A percentile compares a stretch with the other conserved stretches of the same genome.
These are phyloP conservation scores for Kregervanrija pseudodelftensis DNA, from an alignment of 805 yeast genomes.

Conservation along the genomic window DNA sequence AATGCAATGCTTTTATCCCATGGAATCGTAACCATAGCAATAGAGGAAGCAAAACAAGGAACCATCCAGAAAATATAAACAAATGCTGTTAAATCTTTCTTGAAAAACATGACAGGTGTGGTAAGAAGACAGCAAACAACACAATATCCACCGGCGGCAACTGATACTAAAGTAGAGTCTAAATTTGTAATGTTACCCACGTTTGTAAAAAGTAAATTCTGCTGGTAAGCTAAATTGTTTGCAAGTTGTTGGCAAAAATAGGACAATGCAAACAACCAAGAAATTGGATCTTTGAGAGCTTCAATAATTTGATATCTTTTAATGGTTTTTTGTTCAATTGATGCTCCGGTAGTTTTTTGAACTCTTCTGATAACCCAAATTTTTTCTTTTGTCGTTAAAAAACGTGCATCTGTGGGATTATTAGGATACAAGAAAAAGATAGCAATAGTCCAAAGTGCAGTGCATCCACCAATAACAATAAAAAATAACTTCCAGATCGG, in stretches of 20 bases:
- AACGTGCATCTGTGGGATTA: constrained; percentile 46
- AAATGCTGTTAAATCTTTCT: constrained; percentile 32
- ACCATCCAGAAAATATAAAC: constrained; percentile 17
- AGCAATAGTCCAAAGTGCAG: constrained; percentile 32
- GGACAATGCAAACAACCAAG: constrained; percentile 36
- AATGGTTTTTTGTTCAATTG: constrained; percentile 39
- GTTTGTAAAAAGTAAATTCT: constrained; percentile 38
- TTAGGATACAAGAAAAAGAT: constrained; percentile 42
- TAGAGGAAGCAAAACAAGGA: constrained; percentile 37
- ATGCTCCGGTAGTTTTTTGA: constrained; percentile 29
- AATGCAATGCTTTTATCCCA: constrained; percentile 39
- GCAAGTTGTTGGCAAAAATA: constrained; percentile 42
- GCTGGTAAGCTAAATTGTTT: constrained; percentile 48
- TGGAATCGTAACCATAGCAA: constrained; percentile 38
- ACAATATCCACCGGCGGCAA: constrained; percentile 46
- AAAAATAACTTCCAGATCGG: constrained; percentile 49
- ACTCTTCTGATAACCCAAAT: constrained; percentile 41
- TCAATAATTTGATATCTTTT: constrained; percentile 44
- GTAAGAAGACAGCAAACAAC: constrained; percentile 33
- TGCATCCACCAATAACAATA: constrained; percentile 49
- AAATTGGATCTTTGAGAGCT: constrained; percentile 41
- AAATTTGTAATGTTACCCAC: constrained; percentile 33
- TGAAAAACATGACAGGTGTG: constrained; percentile 26
- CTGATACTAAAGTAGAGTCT: constrained; percentile 45
- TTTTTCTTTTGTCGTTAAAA: constrained; percentile 42